Conservation (phyloP, 2,329 filamentous ascomycete species). For the Stagonosporopsis cucurbitacearum region DNA sequence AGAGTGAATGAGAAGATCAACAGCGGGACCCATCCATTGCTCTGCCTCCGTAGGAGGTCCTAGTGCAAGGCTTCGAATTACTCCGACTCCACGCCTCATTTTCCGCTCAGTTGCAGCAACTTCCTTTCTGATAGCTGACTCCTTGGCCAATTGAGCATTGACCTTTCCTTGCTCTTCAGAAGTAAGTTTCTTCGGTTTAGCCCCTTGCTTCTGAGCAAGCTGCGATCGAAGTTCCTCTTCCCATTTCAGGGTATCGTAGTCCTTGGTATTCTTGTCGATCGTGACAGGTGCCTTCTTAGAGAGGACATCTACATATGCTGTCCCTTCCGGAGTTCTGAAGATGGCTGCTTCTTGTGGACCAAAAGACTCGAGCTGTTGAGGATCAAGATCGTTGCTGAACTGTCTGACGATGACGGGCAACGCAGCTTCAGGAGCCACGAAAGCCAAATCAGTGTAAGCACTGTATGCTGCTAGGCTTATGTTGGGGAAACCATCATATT, state of each 20-base stretch:
- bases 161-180: constrained; percentile 89
- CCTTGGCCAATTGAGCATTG: constrained; percentile 87
- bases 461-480: constrained; percentile 77
- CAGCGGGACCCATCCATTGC: constrained; percentile 84
- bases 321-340: constrained; percentile 87
- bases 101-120: constrained; percentile 73
- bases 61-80: constrained; percentile 80
- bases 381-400: constrained; percentile 75
- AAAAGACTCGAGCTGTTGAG: constrained; percentile 71
- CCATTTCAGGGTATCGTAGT: constrained; percentile 97
- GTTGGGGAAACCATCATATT: constrained; percentile 33
- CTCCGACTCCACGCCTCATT: constrained; percentile 82
- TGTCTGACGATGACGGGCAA: constrained; percentile 77
- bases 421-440: constrained; percentile 85
- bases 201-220: constrained; percentile 88
- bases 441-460: constrained; percentile 88
- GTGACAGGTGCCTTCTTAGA: constrained; percentile 77
- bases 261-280: constrained; percentile 88
- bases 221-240: constrained; percentile 89
- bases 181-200: constrained; percentile 83
- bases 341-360: constrained; percentile 92
- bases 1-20: constrained; percentile 73
- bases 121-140: constrained; percentile 76
- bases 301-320: constrained; percentile 87
- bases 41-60: constrained; percentile 89